Conservation (phyloP, 1,139 yeast species). For the Chernovozyma sophiae-reginae region DNA sequence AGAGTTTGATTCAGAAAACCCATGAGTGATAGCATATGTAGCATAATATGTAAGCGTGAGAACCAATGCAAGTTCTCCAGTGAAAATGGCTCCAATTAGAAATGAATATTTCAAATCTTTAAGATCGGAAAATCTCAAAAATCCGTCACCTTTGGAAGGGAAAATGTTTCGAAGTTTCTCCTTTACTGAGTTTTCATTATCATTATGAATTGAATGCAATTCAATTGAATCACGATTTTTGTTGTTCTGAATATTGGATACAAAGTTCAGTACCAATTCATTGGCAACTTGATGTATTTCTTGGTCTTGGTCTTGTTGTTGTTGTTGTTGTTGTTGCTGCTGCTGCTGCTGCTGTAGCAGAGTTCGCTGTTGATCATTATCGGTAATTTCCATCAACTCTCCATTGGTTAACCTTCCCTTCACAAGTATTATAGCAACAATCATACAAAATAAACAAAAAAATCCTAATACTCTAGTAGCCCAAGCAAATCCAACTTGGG, state of each 20-base stretch:
- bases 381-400: not conserved
- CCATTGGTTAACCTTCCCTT: slow-evolving; percentile 1
- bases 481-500: slow-evolving; percentile 31
- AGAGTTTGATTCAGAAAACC: slow-evolving; percentile 49
- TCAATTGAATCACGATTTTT: not conserved
- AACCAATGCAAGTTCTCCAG: slow-evolving; percentile 54
- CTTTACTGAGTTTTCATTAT: not conserved
- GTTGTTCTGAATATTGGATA: not conserved
- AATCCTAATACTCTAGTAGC: slow-evolving; percentile 33
- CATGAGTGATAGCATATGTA: slow-evolving; percentile 51
- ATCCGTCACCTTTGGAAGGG: slow-evolving; percentile 1
- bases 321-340: not conserved
- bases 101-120: slow-evolving; percentile 24
- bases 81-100: slow-evolving; percentile 31
- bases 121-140: slow-evolving; percentile 23
- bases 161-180: not conserved
- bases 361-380: no score
- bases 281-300: no score
- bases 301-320: not conserved
- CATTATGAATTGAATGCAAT: not conserved
- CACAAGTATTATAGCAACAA: slow-evolving; percentile 6
- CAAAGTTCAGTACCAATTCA: no score
- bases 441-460: slow-evolving; percentile 27
- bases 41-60: slow-evolving; percentile 51
- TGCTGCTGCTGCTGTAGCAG: no score